These are phyloP conservation scores for Trypanosoma theileri DNA, from an alignment of 208 protist species.

Conservation along the genomic window DNA sequence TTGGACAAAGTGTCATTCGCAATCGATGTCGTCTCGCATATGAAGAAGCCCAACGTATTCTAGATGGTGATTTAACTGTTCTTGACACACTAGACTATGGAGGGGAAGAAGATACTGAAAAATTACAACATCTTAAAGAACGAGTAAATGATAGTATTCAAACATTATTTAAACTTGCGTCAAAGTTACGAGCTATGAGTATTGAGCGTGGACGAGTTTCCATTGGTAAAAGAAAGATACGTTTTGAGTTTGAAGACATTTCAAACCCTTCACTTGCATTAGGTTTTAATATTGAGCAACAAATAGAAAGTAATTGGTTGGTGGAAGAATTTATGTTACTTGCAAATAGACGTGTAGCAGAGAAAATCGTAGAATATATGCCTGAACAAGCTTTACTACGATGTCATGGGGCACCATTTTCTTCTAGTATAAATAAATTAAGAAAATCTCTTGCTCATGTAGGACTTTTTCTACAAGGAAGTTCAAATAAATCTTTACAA, in stretches of 20 bases:
- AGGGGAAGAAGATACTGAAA: not conserved
- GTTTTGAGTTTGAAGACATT: constrained; percentile 64
- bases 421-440: constrained; percentile 40
- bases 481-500: constrained; percentile 53
- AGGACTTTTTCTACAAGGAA: constrained; percentile 40
- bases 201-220: constrained; percentile 56
- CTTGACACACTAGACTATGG: constrained; percentile 36
- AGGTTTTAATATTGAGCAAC: constrained; percentile 48
- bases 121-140: not conserved
- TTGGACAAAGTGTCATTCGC: constrained; percentile 87
- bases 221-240: constrained; percentile 50
- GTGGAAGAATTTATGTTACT: constrained; percentile 95
- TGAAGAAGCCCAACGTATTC: constrained; percentile 81
- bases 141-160: constrained; percentile 53
- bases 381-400: constrained; percentile 82
- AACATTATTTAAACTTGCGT: constrained; percentile 59
- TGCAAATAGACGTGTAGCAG: constrained; percentile 84
- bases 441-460: constrained; percentile 23
- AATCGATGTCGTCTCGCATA: constrained; percentile 85
- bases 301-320: constrained; percentile 84
- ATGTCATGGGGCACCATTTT: constrained; percentile 64
- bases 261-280: constrained; percentile 36
- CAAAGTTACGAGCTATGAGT: constrained; percentile 49
- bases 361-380: constrained; percentile 84
- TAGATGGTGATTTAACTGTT: constrained; percentile 42